phyloP scores from a whole-genome alignment of 2,329 filamentous ascomycete genomes.

The Colletotrichum orchidophilum region DNA sequence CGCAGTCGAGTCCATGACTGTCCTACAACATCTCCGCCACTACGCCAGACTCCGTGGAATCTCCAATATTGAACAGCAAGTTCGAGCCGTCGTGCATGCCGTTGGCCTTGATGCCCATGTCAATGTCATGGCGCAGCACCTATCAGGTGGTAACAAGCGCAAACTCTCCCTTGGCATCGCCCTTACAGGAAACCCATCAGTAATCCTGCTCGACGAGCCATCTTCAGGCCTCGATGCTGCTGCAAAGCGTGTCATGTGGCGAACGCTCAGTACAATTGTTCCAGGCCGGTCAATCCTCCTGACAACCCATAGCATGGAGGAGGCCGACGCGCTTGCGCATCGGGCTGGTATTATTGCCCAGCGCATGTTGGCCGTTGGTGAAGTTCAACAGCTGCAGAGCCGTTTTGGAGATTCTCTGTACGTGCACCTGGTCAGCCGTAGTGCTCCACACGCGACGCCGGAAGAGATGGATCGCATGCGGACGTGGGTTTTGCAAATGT shows the following conservation, averaged over 20 bases:
- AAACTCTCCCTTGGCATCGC: slow-evolving; percentile 91
- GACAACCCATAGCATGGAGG: slow-evolving; percentile 95
- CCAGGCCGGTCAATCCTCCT: slow-evolving; percentile 84
- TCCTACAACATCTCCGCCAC: slow-evolving; percentile 85
- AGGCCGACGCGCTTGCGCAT: slow-evolving; percentile 86
- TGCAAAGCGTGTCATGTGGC: slow-evolving; percentile 93
- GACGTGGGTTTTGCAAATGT: slow-evolving; percentile 68
- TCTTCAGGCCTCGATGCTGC: slow-evolving; percentile 90
- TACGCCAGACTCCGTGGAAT: slow-evolving; percentile 89
- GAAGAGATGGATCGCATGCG: slow-evolving; percentile 75
- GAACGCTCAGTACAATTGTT: slow-evolving; percentile 77
- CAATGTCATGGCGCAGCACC: slow-evolving; percentile 77
- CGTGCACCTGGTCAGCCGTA: slow-evolving; percentile 80
- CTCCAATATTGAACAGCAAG: slow-evolving; percentile 77
- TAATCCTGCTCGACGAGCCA: slow-evolving; percentile 89
- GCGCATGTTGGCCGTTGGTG: slow-evolving; percentile 86
- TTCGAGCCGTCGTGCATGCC: slow-evolving; percentile 77
- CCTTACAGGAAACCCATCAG: slow-evolving; percentile 89
- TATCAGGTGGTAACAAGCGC: slow-evolving; percentile 91
- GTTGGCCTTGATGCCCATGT: slow-evolving; percentile 80
- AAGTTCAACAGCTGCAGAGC: slow-evolving; percentile 74
- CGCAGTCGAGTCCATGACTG: slow-evolving; percentile 91
- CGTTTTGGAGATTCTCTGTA: slow-evolving; percentile 83
- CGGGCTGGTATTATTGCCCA: slow-evolving; percentile 87
- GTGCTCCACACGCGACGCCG: slow-evolving; percentile 76